phyloP scores from a whole-genome alignment of 371 early-diverging fungal species.

The Mortierella sp. region DNA sequence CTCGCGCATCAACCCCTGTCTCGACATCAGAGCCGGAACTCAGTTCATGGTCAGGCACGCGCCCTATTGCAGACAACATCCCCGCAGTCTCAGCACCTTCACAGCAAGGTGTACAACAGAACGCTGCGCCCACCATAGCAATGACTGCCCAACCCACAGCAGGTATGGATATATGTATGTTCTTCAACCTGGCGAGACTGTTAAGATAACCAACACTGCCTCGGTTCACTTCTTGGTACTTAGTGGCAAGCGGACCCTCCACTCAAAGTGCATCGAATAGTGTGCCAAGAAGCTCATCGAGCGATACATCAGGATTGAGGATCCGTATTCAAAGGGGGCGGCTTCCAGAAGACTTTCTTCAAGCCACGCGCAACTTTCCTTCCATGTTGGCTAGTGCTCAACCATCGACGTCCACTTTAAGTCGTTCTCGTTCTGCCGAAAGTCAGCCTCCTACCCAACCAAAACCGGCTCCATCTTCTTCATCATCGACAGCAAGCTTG shows the following conservation, averaged over 20 bases:
- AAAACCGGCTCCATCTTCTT: not conserved
- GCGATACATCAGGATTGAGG: conserved; percentile 21
- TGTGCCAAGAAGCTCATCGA: not conserved
- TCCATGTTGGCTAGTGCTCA: conserved; percentile 4
- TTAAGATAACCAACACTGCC: not conserved
- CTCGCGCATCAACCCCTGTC: conserved; percentile 10
- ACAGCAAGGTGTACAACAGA: not conserved
- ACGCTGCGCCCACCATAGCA: not conserved
- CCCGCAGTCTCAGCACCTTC: conserved; percentile 4
- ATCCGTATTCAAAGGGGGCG: conserved; percentile 48
- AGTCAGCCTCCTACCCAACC: conserved; percentile 13
- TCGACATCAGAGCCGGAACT: conserved; percentile 3
- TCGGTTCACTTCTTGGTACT: not conserved
- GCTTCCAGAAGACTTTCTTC: conserved; percentile 39
- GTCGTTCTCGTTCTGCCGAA: not conserved
- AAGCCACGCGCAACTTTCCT: conserved; percentile 6
- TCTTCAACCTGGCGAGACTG: not conserved
- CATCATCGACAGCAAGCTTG: not conserved
- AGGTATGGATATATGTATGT: not conserved
- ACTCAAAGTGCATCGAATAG: not conserved
- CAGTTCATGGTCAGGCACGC: conserved; percentile 27
- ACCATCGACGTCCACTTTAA: not conserved
- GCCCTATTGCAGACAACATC: conserved; percentile 21
- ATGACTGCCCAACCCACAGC: not conserved
- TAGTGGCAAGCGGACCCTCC: not conserved